Base-by-base conservation (phyloP, 1,139 yeast genomes). In the Candida frijolesensis region DNA sequence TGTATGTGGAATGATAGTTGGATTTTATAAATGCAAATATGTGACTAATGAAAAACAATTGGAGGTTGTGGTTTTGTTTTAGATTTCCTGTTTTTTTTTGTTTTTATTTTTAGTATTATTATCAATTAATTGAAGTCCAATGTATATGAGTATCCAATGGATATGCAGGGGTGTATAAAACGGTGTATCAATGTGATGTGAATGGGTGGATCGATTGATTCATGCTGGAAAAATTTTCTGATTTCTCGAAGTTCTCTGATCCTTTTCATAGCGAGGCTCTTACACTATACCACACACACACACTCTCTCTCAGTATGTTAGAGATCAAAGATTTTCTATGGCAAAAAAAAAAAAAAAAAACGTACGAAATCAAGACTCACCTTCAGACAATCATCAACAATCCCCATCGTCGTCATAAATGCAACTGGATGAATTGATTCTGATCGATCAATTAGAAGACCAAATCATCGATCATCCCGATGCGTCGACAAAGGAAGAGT, bases 381-480 rank as follows among this genome's bases (percentile, higher is more conserved):
- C 25, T n/a, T 9, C 11, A 14, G 3, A n/a, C 18, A 34, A 34
- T 3, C 16, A 30, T 7, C 42, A 40, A 40, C 22, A 5, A 22
- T 16, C 29, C 25, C 15, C 29, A 14, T 16, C 48, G 12, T 25
- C 29, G n/a, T 32, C 19, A 19, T 27, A 18, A n/a, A 69, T 70
- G 74, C 71, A 69, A 57, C 71, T 69, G 57, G 70, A 72, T 44
- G 76, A 72, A 47, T 65, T 62, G 46, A 66, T 67, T 30, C 76
- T 72, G 74, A 72, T 76, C 14, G 82, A 77, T 56, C 65, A 68
- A 53, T 62, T 77, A 15, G 82, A 77, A 55, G 81, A 76, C 55
- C 76, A 72, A 61, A 65, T 77, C 53, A 76, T 77, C 10, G 81
- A 76, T 55, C 75, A 76, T 57, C 79, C 80, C 0, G 78, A 74